Evolutionary conservation across 2,329 filamentous ascomycete species (phyloP).

Genomic region (Aspergillus pseudotamarii): DNA sequence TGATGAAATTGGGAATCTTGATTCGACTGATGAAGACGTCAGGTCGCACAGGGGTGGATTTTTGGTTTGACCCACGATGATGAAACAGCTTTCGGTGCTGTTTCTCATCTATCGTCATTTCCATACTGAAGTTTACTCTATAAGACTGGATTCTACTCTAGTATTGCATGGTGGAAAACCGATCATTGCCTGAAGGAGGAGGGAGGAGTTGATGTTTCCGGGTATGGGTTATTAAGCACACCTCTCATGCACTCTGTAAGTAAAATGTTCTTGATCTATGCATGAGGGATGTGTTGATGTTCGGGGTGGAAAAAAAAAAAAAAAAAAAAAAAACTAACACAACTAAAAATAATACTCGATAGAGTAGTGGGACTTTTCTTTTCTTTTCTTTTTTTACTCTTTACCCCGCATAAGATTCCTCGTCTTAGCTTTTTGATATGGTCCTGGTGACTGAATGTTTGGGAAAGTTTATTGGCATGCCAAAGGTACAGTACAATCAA

Average conservation of each 20-base stretch:
- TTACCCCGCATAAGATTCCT: slow-evolving; percentile 4
- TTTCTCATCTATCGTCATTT: neutral
- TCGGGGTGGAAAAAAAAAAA: neutral
- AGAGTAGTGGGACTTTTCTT: neutral
- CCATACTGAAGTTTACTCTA: neutral
- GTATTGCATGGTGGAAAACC: no score
- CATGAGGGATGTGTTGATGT: neutral
- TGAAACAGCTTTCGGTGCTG: neutral
- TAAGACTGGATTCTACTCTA: neutral
- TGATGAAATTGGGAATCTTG: neutral
- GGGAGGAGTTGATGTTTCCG: neutral
- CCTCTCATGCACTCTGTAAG: neutral
- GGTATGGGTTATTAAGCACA: neutral
- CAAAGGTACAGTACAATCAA: neutral
- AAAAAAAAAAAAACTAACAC: no score
- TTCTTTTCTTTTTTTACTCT: neutral
- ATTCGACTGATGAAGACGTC: slow-evolving; percentile 4
- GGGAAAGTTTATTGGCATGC: slow-evolving; percentile 5
- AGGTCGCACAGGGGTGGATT: neutral
- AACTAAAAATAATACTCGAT: no score
- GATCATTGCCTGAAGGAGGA: slow-evolving; percentile 5
- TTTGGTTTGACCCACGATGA: neutral
- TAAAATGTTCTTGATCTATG: neutral
- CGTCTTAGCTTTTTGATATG: neutral
- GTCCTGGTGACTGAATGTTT: slow-evolving; percentile 3